Evolutionary conservation across 371 early-diverging fungal species (phyloP).

Genomic region (Basidiobolus meristosporus): DNA sequence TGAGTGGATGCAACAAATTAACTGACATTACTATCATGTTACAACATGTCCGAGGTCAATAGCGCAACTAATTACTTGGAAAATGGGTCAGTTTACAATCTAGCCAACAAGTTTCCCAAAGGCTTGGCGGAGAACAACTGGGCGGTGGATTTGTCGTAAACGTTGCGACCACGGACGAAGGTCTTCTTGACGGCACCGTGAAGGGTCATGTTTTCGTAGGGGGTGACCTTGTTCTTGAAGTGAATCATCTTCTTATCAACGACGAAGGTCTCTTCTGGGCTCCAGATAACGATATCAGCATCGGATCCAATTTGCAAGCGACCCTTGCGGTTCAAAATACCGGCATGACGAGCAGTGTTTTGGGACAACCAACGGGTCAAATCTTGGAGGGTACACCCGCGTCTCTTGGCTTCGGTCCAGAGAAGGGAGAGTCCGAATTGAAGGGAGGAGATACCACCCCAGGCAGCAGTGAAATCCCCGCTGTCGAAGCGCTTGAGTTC

Average conservation of each 20-base stretch:
- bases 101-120: too few relatives aligned
- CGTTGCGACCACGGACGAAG: slow-evolving; percentile 46
- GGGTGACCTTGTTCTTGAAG: slow-evolving; percentile 66
- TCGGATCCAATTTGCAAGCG: slow-evolving; percentile 39
- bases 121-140: too few relatives aligned
- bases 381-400: slow-evolving; percentile 36
- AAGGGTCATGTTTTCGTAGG: slow-evolving; percentile 39
- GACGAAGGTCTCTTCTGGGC: slow-evolving; percentile 34
- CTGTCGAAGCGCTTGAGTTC: slow-evolving; percentile 42
- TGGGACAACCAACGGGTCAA: slow-evolving; percentile 42
- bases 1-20: too few relatives aligned
- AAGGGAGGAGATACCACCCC: slow-evolving; percentile 74
- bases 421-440: slow-evolving; percentile 60
- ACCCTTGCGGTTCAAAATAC: slow-evolving; percentile 40
- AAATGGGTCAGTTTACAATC: too few relatives aligned
- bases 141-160: too few relatives aligned
- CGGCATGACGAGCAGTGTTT: slow-evolving; percentile 39
- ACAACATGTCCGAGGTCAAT: too few relatives aligned
- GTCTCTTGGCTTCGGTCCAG: slow-evolving; percentile 56
- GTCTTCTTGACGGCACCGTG: slow-evolving; percentile 49
- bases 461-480: slow-evolving; percentile 59
- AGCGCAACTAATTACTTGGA: too few relatives aligned
- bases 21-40: too few relatives aligned
- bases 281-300: slow-evolving; percentile 64
- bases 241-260: slow-evolving; percentile 35